Conservation (phyloP, 2,329 filamentous ascomycete species). For the Fonsecaea monophora region DNA sequence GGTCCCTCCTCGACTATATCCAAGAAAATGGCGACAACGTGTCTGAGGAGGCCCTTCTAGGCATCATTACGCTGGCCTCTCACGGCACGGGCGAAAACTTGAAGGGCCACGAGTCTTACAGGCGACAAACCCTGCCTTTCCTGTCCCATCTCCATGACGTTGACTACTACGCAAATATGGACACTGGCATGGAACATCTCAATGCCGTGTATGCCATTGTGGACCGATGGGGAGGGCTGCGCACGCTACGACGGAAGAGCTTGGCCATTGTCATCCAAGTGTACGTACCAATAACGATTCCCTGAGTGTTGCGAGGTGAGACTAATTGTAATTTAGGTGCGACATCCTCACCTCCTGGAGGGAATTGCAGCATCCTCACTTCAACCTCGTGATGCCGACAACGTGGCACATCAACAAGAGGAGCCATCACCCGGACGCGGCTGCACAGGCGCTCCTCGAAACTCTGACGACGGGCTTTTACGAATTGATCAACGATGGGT, state of each 20-base stretch:
- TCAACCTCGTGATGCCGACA: constrained; percentile 7
- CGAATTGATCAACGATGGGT: constrained; percentile 6
- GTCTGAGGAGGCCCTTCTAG: constrained; percentile 19
- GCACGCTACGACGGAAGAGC: constrained; percentile 15
- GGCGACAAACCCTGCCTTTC: constrained; percentile 9
- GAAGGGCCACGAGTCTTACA: constrained; percentile 17
- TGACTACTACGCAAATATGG: constrained; percentile 26
- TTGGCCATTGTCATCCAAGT: constrained; percentile 25
- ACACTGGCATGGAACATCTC: constrained; percentile 25
- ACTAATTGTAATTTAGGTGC: not conserved
- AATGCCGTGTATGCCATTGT: constrained; percentile 25
- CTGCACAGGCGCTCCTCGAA: not conserved
- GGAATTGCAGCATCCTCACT: constrained; percentile 15
- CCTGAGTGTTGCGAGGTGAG: too few species aligned
- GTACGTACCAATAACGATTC: constrained; percentile 5
- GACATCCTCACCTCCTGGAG: constrained; percentile 14
- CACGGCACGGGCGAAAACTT: constrained; percentile 28
- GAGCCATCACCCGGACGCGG: constrained; percentile 9
- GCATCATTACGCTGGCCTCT: constrained; percentile 24
- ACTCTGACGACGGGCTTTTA: constrained; percentile 12
- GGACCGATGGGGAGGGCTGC: constrained; percentile 27
- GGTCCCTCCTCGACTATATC: constrained; percentile 19
- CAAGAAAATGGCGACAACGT: constrained; percentile 5
- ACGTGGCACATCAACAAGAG: constrained; percentile 8
- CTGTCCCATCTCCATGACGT: constrained; percentile 25